Base-by-base conservation (phyloP, 2,329 filamentous ascomycete genomes). In the Aspergillus carbonarius region DNA sequence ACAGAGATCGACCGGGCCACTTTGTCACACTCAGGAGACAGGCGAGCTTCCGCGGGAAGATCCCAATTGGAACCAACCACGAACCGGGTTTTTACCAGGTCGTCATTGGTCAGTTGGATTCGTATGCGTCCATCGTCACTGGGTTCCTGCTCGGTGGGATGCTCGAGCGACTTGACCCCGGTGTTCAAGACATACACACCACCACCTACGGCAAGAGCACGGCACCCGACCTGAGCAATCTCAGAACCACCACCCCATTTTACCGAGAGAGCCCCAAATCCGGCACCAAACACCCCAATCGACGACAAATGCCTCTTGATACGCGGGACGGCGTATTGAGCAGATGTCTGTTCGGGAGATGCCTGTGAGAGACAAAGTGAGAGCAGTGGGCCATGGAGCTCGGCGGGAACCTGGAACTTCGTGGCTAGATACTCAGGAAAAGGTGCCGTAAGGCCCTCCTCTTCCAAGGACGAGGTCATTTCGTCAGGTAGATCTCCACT, bases 211-310 rank as follows among this genome's bases (percentile, higher is more conserved):
- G 93, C 93, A 61, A 88, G 88, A 39, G 93, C 92, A 66, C 93
- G 89, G 72, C 95, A 98, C 4, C 88, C 91, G 23, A 96, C 92
- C 79, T 99, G 93, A 30, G 90, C 87, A 60, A 98, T 86, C 76
- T 99, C 93, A 32, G 92, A 89, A 48, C 90, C 82, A 27, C 93
- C 92, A 48, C 93, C 93, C 88, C 92, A 99, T 81, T 96, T 97
- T 20, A 93, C 89, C 65, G 96, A 85, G 12, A 99, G 86, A 48
- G 92, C 91, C 53, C 91, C 91, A 72, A 98, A 98, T 9, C 93
- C 92, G 49, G 90, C 85, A 0, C 93, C 93, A 67, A 97, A 93
- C 4, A 91, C 79, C 7, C 93, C 93, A 75, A 96, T 93, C 0
- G 93, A 97, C 13, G 85, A 84, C 52, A 98, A 79, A 74, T 99